phyloP scores from a whole-genome alignment of 345 rosid species.

The Eucalyptus viminalis region DNA sequence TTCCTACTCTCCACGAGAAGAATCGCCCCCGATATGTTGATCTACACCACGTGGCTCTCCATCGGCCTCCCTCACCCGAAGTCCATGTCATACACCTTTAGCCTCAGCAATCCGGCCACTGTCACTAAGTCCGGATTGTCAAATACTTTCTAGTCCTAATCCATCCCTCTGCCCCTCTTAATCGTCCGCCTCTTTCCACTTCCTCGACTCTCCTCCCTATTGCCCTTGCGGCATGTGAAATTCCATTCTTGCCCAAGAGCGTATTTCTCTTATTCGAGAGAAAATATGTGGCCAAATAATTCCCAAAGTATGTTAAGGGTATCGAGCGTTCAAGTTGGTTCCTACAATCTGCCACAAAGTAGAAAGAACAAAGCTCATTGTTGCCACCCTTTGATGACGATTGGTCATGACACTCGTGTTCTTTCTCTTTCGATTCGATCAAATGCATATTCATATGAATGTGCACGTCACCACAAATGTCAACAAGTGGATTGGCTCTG shows the following conservation, averaged over 20 bases:
- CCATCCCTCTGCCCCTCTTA: conserved; percentile 11
- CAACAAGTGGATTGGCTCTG: neutral
- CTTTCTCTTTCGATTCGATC: neutral
- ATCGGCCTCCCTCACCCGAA: conserved; percentile 32
- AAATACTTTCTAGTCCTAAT: too few relatives aligned
- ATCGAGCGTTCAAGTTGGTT: neutral
- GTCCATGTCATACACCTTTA: conserved; percentile 9
- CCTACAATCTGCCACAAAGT: neutral
- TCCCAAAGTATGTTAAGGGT: conserved; percentile 1
- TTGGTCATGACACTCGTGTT: neutral
- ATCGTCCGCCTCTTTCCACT: neutral
- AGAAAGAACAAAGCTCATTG: neutral
- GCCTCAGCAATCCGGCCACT: conserved; percentile 13
- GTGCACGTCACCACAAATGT: neutral
- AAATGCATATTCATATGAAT: neutral
- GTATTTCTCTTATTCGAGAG: too few relatives aligned
- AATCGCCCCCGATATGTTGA: neutral
- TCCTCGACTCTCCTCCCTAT: conserved; percentile 2
- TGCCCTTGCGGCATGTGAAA: neutral
- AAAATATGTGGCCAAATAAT: too few relatives aligned
- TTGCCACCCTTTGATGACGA: neutral
- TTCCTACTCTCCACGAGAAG: conserved; percentile 1
- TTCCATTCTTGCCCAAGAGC: too few relatives aligned
- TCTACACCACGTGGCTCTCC: conserved; percentile 9
- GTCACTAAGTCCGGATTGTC: neutral